phyloP scores from a whole-genome alignment of 495 filamentous ascomycete species.

The Penicillium cosmopolitanum region DNA sequence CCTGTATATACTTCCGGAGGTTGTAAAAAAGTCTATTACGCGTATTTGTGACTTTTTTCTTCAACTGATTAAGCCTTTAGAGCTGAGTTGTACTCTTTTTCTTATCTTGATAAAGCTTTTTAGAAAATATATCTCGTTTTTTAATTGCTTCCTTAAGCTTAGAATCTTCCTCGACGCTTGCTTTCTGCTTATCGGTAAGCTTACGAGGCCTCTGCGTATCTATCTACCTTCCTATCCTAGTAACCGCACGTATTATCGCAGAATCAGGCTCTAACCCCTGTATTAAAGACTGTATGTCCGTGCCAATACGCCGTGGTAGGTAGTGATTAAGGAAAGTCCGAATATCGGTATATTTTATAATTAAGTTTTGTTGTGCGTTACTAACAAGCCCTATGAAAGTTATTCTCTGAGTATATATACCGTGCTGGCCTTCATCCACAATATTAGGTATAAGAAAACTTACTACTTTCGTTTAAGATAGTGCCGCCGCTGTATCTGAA shows the following conservation, averaged over 20 bases:
- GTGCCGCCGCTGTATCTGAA: conserved; percentile 27
- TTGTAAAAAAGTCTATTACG: conserved; percentile 10
- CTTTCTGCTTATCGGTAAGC: conserved; percentile 9
- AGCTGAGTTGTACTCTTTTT: conserved; percentile 2
- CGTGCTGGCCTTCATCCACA: background rate
- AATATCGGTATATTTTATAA: conserved; percentile 36
- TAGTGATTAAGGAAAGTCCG: conserved; percentile 42
- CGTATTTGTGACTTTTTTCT: conserved; percentile 14
- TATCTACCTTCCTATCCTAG: conserved; percentile 30
- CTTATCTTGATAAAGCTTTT: background rate
- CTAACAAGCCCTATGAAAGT: conserved; percentile 15
- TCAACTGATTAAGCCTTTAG: conserved; percentile 4
- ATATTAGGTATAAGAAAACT: background rate
- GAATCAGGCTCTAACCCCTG: conserved; percentile 29
- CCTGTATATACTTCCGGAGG: conserved; percentile 12
- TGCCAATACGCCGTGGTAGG: conserved; percentile 34
- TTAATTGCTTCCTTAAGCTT: conserved; percentile 8
- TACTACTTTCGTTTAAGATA: conserved; percentile 24
- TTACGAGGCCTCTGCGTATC: conserved; percentile 11
- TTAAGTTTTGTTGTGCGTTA: conserved; percentile 42
- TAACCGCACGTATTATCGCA: conserved; percentile 36
- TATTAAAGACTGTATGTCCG: conserved; percentile 36
- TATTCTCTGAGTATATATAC: background rate
- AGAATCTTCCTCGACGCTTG: conserved; percentile 3
- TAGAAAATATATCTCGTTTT: conserved; percentile 8